These are phyloP conservation scores for Termitomyces heimii DNA, from an alignment of 768 basidiomycete genomes.

Conservation along the genomic window DNA sequence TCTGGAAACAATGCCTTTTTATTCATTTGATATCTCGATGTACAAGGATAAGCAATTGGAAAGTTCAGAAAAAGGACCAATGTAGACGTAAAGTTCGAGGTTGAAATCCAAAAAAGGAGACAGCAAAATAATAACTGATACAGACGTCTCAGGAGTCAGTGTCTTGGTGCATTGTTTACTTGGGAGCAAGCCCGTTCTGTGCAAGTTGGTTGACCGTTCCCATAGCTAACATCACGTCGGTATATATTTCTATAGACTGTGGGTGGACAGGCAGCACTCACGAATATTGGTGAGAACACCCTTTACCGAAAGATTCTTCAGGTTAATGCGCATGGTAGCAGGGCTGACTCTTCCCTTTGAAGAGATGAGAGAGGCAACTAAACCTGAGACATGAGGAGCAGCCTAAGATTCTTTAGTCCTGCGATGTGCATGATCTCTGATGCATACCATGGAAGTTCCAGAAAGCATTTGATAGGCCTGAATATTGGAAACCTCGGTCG, in stretches of 20 bases:
- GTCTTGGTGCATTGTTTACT: neutral
- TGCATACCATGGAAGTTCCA: neutral
- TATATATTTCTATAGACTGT: neutral
- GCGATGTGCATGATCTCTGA: neutral
- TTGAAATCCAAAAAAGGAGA: neutral
- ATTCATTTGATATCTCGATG: no score
- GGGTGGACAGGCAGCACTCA: neutral
- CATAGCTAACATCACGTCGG: neutral
- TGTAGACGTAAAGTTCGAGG: neutral
- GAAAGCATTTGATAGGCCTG: neutral
- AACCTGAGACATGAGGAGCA: neutral
- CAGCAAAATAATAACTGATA: neutral
- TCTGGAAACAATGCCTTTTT: no score
- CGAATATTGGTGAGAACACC: neutral
- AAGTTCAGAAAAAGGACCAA: no score
- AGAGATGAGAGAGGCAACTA: neutral
- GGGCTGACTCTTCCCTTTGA: neutral
- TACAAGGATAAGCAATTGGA: no score
- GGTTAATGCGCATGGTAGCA: neutral
- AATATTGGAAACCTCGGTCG: neutral
- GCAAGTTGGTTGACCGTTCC: neutral
- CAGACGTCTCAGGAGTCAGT: neutral
- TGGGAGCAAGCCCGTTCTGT: neutral
- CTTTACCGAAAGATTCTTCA: neutral
- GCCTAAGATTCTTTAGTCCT: neutral